Base-by-base conservation (phyloP, 2,329 filamentous ascomycete genomes). In the Chrysoporthe puriensis region DNA sequence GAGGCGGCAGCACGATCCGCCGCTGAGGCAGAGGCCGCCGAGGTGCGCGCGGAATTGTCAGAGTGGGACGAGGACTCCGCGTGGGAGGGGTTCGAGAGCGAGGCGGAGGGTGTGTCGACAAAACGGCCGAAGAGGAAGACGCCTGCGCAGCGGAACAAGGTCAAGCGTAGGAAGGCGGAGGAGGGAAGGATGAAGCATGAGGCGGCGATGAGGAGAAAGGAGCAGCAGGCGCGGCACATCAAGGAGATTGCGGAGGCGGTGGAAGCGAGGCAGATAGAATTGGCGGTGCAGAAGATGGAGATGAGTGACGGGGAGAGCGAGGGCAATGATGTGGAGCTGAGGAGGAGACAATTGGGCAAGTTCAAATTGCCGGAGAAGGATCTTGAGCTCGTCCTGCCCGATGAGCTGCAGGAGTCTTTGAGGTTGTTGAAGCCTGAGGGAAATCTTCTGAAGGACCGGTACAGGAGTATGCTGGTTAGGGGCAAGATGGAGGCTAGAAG, bases 361-460 rank as follows among this genome's bases (percentile, higher is more conserved):
- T 82, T 84, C 76, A 88, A 87, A 72, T 80, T 96, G 57, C 94
- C 93, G 0, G 90, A 96, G 76, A 91, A 92, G 77, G 84, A 92
- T 70, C 82, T 98, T 74, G 89, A 97, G 79, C 78, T 97, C 73
- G 85, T 97, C 70, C 79, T 97, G 70, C 86, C 93, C 52, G 89
- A 98, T 80, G 88, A 99, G 82, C 79, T 96, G 75, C 85, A 97
- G 79, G 88, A 97, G 75, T 90, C 93, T 62, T 80, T 97, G 75
- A 80, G 96, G 75, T 79, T 94, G 76, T 80, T 97, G 72, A 97
- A 95, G 79, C 96, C 96, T 0, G 96, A 99, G 79, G 96, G 96
- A n/a, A 98, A 97, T 76, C 82, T 97, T 50, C 84, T 99, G 73
- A 93, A 93, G 73, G 96, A 99, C 75, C 87, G 96, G 62, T 98